Base-by-base conservation (phyloP, 176 grass and related monocot genomes). In the Panicum miliaceum region DNA sequence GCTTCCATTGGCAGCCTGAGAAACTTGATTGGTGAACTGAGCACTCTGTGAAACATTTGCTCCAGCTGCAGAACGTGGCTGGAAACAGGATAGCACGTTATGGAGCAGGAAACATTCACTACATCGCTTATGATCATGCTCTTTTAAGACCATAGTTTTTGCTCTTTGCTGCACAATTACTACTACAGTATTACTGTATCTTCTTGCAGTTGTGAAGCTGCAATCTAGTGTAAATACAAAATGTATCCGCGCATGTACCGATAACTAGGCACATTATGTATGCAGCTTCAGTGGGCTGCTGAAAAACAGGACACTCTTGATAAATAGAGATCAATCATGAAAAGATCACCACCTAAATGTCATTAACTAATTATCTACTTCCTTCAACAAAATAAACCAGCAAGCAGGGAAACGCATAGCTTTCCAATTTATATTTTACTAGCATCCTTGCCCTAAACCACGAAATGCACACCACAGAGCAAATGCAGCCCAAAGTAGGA, bases 1-100 rank as follows among this genome's bases (percentile, higher is more conserved):
- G 53, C 35, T 88, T 64, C 84, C 89, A 84, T 68, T 90, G 80
- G 25, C 53, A 75, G 20, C 89, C 51, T 80, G 75, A 46, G 89
- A 52, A 80, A 62, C 68, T 56, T 82, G 54, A 71, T 64, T 54
- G 34, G 54, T 27, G 26, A 45, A 20, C 0, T 11, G 36, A 46
- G 42, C 47, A 61, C 25, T 67, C 41, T 82, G 85, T 5, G 67
- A 35, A 74, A 37, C 38, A 61, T 79, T 83, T 3, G 5, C 18
- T 61, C 79, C 84, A 86, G 88, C 42, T 43, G 73, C 68, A 79
- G 42, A 73, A 47, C 18, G 45, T 9, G 14, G 23, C 89, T 90
- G 89, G 35, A 90, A 79, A 75, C 3, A 84, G 15, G 62, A 80
- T n/a, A 79, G 13, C 34, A 51, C 52, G 73, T 67, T 68, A 83